These are phyloP conservation scores for Penstemon barbatus DNA, from an alignment of 257 asterid species.

Conservation along the genomic window DNA sequence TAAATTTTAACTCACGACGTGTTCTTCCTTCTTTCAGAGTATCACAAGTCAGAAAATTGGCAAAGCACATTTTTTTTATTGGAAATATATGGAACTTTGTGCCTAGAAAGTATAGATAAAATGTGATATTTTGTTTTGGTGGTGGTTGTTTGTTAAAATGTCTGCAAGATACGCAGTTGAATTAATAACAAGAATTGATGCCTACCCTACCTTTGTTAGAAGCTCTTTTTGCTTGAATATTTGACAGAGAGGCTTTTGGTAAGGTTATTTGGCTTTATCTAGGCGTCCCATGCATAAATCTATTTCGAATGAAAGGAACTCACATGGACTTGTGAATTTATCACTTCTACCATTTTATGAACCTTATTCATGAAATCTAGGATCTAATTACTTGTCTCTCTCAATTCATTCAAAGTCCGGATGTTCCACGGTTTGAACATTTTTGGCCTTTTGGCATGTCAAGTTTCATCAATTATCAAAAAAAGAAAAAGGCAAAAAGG, in stretches of 20 bases:
- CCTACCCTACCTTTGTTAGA: background rate
- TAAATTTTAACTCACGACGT: slow-evolving; percentile 16
- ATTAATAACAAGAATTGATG: background rate
- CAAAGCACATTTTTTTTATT: background rate
- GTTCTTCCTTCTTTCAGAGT: background rate
- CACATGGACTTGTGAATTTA: too few relatives aligned
- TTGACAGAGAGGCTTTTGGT: background rate
- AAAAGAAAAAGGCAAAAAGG: too few relatives aligned
- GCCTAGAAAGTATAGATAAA: background rate
- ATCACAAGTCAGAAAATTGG: background rate
- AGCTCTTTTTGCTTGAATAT: background rate
- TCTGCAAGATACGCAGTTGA: background rate
- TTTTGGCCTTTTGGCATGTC: too few relatives aligned
- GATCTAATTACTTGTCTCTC: too few relatives aligned
- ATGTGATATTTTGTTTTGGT: background rate
- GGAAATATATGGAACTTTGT: background rate
- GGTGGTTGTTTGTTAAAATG: slow-evolving; percentile 1
- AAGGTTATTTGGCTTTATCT: too few relatives aligned
- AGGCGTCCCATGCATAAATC: too few relatives aligned
- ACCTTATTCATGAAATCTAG: too few relatives aligned
- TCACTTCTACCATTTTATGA: too few relatives aligned
- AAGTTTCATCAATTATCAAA: too few relatives aligned
- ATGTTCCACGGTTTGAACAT: too few relatives aligned
- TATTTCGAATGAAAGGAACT: too few relatives aligned
- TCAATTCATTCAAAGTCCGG: too few relatives aligned